Conservation (phyloP, 805 yeast genomes). For the Schizosaccharomyces octosporus region DNA sequence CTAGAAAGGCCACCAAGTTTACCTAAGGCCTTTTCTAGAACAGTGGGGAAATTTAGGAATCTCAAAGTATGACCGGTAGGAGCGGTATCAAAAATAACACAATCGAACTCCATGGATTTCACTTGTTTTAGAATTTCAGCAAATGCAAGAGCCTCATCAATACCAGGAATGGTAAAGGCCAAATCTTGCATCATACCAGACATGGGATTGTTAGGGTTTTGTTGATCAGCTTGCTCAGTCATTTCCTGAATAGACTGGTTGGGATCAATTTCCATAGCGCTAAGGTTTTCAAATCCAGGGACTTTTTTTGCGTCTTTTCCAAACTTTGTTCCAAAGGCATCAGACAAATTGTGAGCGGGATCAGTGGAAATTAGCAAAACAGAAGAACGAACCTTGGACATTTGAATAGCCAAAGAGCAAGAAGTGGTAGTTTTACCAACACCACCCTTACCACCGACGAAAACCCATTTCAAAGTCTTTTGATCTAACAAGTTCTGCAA, state of each 20-base stretch:
- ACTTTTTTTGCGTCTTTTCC: slow-evolving; percentile 91
- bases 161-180: slow-evolving; percentile 91
- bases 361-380: slow-evolving; percentile 84
- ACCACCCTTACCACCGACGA: slow-evolving; percentile 99
- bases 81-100: slow-evolving; percentile 95
- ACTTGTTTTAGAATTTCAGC: slow-evolving; percentile 96
- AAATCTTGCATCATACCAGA: slow-evolving; percentile 62
- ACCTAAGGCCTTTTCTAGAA: slow-evolving; percentile 62
- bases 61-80: slow-evolving; percentile 97
- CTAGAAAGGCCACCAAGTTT: slow-evolving; percentile 73
- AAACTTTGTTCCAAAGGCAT: slow-evolving; percentile 94
- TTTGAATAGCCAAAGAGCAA: slow-evolving; percentile 79
- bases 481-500: slow-evolving; percentile 19
- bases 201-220: slow-evolving; percentile 14
- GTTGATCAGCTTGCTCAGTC: slow-evolving; percentile 21
- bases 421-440: slow-evolving; percentile 97
- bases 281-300: slow-evolving; percentile 63
- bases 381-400: slow-evolving; percentile 63
- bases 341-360: slow-evolving; percentile 94
- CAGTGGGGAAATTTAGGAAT: slow-evolving; percentile 80
- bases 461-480: slow-evolving; percentile 64
- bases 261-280: slow-evolving; percentile 98
- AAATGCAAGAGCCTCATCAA: slow-evolving; percentile 90
- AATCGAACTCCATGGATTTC: slow-evolving; percentile 51
- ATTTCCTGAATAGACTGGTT: slow-evolving; percentile 79